These are phyloP conservation scores for Fusarium fujikuroi DNA, from an alignment of 2,329 filamentous ascomycete species.

Conservation along the genomic window DNA sequence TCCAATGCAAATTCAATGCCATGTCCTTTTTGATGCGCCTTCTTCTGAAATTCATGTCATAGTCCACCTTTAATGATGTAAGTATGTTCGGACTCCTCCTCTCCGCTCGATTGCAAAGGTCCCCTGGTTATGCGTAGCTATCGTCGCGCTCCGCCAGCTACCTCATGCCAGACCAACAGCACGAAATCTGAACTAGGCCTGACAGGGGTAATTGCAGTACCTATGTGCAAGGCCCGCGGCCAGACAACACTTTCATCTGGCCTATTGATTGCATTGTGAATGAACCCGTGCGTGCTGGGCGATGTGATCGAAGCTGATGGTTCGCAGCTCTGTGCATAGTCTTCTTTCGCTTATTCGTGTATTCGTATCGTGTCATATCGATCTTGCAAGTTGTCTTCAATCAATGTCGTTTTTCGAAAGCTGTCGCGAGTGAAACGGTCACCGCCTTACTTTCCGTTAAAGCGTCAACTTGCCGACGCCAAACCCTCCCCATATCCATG, in stretches of 20 bases:
- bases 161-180: not conserved
- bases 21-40: conserved; percentile 11
- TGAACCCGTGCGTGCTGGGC: not conserved
- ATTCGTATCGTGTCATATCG: not conserved
- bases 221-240: not conserved
- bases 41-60: conserved; percentile 4
- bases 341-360: conserved; percentile 1
- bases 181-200: not conserved
- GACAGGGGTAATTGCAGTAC: not conserved
- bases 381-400: not conserved
- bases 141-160: not conserved
- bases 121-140: not conserved
- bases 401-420: not conserved
- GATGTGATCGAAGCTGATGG: not conserved
- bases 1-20: conserved; percentile 37
- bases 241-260: not conserved
- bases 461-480: not conserved
- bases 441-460: not conserved
- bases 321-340: not conserved
- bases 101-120: not conserved
- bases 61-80: not conserved
- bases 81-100: not conserved
- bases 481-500: not conserved
- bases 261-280: not conserved
- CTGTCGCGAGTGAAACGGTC: not conserved